Conservation (phyloP, 2,329 filamentous ascomycete genomes). For the Penicillium carneum region DNA sequence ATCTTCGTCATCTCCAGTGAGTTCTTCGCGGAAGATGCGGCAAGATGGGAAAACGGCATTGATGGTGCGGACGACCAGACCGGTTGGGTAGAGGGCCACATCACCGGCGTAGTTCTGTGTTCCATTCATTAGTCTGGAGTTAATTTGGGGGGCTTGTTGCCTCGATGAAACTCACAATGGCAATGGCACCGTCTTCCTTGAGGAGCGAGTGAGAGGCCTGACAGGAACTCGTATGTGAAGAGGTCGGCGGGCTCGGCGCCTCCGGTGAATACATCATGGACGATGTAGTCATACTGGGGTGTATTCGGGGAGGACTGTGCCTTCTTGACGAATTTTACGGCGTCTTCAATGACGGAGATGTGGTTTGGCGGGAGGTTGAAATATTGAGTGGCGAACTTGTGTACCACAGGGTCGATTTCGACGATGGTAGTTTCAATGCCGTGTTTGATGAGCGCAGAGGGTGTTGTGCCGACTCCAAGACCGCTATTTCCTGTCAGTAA, state of each 20-base stretch:
- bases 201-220: constrained; percentile 74
- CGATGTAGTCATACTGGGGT: constrained; percentile 80
- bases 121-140: constrained; percentile 26
- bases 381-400: constrained; percentile 81
- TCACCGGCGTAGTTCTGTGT: constrained; percentile 91
- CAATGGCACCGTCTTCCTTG: constrained; percentile 79
- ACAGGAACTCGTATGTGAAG: constrained; percentile 85
- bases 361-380: constrained; percentile 81
- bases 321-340: constrained; percentile 70
- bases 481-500: constrained; percentile 62
- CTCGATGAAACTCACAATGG: constrained; percentile 70
- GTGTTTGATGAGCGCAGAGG: constrained; percentile 82
- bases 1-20: constrained; percentile 55
- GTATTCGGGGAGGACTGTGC: constrained; percentile 49
- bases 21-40: constrained; percentile 83
- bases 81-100: constrained; percentile 75
- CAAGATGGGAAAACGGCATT: constrained; percentile 83
- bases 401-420: constrained; percentile 89
- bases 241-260: constrained; percentile 88
- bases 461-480: constrained; percentile 89
- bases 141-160: background rate
- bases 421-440: constrained; percentile 92
- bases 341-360: constrained; percentile 81
- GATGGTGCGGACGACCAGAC: constrained; percentile 83
- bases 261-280: constrained; percentile 97